These are phyloP conservation scores for Pseudopithomyces chartarum DNA, from an alignment of 2,329 filamentous ascomycete genomes.

Conservation along the genomic window DNA sequence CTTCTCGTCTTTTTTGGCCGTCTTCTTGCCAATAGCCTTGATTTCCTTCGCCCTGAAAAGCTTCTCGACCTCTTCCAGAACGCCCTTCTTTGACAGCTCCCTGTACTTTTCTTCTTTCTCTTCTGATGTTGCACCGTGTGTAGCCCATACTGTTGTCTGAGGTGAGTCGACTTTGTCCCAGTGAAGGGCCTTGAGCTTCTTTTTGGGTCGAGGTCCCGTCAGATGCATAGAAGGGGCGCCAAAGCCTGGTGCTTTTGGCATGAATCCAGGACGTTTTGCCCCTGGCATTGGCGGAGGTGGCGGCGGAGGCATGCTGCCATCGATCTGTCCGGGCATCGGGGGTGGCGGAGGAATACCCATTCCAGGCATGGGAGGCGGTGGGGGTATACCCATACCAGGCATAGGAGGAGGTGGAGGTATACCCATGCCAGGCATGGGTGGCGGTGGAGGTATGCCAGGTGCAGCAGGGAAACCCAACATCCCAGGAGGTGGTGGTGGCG, in stretches of 20 bases:
- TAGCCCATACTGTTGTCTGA: slow-evolving; percentile 90
- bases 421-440: slow-evolving; percentile 56
- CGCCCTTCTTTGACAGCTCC: slow-evolving; percentile 90
- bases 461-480: slow-evolving; percentile 42
- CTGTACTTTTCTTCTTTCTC: slow-evolving; percentile 95
- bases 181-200: slow-evolving; percentile 98
- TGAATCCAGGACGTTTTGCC: slow-evolving; percentile 69
- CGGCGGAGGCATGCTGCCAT: slow-evolving; percentile 53
- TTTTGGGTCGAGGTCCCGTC: slow-evolving; percentile 88
- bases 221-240: slow-evolving; percentile 67
- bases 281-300: slow-evolving; percentile 65
- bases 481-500: slow-evolving; percentile 55
- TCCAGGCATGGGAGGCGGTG: slow-evolving; percentile 49
- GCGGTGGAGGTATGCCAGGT: slow-evolving; percentile 47
- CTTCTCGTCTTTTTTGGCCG: slow-evolving; percentile 86
- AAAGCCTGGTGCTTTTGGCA: slow-evolving; percentile 65
- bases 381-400: slow-evolving; percentile 56
- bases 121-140: slow-evolving; percentile 81
- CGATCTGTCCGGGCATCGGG: slow-evolving; percentile 54
- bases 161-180: slow-evolving; percentile 98
- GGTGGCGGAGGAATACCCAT: slow-evolving; percentile 48
- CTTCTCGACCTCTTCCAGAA: slow-evolving; percentile 96
- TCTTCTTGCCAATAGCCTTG: slow-evolving; percentile 76
- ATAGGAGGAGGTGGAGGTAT: slow-evolving; percentile 54
- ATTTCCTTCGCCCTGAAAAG: slow-evolving; percentile 97